A percentile compares a stretch with the other conserved stretches of the same genome.
Conservation (phyloP, 768 basidiomycete genomes). For the Kwoniella sp. region DNA sequence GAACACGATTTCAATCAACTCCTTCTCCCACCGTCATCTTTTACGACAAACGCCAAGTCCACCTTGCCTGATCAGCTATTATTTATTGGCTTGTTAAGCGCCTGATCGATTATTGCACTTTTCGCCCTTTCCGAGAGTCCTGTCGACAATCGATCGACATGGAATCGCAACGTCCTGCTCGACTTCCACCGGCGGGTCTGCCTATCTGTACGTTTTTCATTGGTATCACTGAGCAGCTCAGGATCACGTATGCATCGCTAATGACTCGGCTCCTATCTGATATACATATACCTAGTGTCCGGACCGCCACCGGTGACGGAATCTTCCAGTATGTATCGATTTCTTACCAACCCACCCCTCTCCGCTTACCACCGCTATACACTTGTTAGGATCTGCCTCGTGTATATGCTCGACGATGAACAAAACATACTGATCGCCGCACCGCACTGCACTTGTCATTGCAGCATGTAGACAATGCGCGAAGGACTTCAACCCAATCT, state of each 20-base stretch:
- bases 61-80: not conserved
- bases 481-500: conserved; percentile 52
- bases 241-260: not conserved
- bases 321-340: conserved; percentile 38
- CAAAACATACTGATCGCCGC: too few relatives aligned
- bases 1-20: too few relatives aligned
- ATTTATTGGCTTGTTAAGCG: not conserved
- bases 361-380: too few relatives aligned
- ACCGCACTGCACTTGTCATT: too few relatives aligned
- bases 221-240: too few relatives aligned
- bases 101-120: not conserved
- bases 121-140: not conserved
- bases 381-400: too few relatives aligned
- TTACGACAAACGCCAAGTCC: not conserved
- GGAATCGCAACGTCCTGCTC: conserved; percentile 25
- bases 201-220: conserved; percentile 39
- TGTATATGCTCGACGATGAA: too few relatives aligned
- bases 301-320: conserved; percentile 50
- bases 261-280: too few relatives aligned
- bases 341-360: not conserved
- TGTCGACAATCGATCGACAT: not conserved
- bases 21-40: not conserved
- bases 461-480: conserved; percentile 52
- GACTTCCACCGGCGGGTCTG: conserved; percentile 35
- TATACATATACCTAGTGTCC: too few relatives aligned